Evolutionary conservation across 176 grass and related monocot genomes (phyloP), one percentile per base, ranked within the genome.

Genomic region (Carex scoparia): DNA sequence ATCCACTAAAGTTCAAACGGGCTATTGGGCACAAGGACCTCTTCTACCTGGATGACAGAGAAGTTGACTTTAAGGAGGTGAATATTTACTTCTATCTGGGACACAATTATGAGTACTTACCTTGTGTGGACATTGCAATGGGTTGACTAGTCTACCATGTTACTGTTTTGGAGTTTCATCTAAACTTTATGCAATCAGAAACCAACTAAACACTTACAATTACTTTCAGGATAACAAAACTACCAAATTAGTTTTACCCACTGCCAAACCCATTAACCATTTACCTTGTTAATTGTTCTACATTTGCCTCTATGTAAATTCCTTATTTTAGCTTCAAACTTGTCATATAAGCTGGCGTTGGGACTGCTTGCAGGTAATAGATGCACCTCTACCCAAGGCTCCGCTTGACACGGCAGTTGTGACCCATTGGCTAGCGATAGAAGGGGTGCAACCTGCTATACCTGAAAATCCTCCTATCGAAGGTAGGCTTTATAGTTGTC

Each of bases 11-110:
- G 65, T 95, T 98, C 89, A 98, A 94, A 82, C 94, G 87, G 85
- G 93, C 88, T 79, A 62, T 93, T 84, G 92, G 95, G 37, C 93
- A 98, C 84, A 98, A 94, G 78, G 93, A 98, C 90, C 88, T 98
- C 44, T 98, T 95, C 85, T 98, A 98, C 83, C 69, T 95, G 86
- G 96, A 95, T 85, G 93, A 94, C 48, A 91, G 80, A 81, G 95
- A 95, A 85, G 86, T 98, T 11, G 96, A 98, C 70, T 91, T 98
- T 84, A 98, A 94, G 81, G 96, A 95, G 93, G 96, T 98, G 30
- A 68, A 59, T 23, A 40, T 69, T 72, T 46, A 65, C 10, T 69
- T 2, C 51, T 33, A 33, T 56, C 2, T 15, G 23, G 32, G 2
- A 56, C 19, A 42, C 10, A 77, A 13, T 32, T 77, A 31, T 32